Conservation (phyloP, 768 basidiomycete genomes). For the Tephrocybe sp. region DNA sequence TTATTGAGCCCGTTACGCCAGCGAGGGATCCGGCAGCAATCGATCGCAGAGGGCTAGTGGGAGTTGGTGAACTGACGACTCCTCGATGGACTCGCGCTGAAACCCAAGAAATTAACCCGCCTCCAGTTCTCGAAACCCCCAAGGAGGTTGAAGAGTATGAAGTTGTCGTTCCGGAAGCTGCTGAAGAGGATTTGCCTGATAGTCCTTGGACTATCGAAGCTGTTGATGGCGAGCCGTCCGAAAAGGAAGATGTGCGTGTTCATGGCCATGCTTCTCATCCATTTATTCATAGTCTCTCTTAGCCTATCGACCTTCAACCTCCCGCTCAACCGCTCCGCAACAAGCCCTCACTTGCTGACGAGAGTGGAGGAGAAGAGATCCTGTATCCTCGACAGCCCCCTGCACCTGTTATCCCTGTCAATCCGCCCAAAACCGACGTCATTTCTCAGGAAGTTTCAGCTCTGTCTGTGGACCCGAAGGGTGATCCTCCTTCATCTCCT, state of each 20-base stretch:
- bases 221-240: slow-evolving; percentile 75
- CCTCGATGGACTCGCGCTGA: slow-evolving; percentile 81
- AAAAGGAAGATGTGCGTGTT: slow-evolving; percentile 60
- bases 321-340: slow-evolving; percentile 52
- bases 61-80: slow-evolving; percentile 95
- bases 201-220: slow-evolving; percentile 92
- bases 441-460: slow-evolving; percentile 22
- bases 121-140: slow-evolving; percentile 23
- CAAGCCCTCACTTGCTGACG: slow-evolving; percentile 70
- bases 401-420: slow-evolving; percentile 27
- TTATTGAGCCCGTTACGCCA: slow-evolving; percentile 65
- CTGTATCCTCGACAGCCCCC: slow-evolving; percentile 71
- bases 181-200: slow-evolving; percentile 61
- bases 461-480: slow-evolving; percentile 26
- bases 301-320: slow-evolving; percentile 46
- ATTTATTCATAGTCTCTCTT: slow-evolving; percentile 9
- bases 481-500: slow-evolving; percentile 43
- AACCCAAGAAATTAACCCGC: slow-evolving; percentile 32
- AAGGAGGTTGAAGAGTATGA: slow-evolving; percentile 42
- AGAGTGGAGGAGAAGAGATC: slow-evolving; percentile 90
- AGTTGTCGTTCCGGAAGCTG: slow-evolving; percentile 36
- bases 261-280: slow-evolving; percentile 1
- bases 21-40: slow-evolving; percentile 75
- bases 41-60: slow-evolving; percentile 85
- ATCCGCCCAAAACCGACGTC: slow-evolving; percentile 27